Evolutionary conservation across 2,329 filamentous ascomycete species (phyloP), one percentile per base, ranked within the genome.

Genomic region (Venturia pyrina): DNA sequence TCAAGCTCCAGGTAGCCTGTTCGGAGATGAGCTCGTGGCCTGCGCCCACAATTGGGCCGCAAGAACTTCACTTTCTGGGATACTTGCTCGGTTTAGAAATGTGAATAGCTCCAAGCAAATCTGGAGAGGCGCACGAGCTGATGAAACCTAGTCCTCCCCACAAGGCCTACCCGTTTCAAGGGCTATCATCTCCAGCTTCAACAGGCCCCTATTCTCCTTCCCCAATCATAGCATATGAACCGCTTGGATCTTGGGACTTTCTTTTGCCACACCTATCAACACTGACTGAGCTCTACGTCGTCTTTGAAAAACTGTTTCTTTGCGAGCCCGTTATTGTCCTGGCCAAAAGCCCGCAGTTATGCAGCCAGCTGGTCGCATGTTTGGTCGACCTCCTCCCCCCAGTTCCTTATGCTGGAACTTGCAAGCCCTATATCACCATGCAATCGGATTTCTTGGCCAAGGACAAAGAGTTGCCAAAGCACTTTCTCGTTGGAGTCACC

Each of bases 361-460:
- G 75, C 57, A 77, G 74, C 66, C 76, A 78, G 67, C 72, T 75
- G 40, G 72, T 78, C 11, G 77, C 76, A 44, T 75, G 74, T 19
- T 69, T 78, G 37, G 68, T 77, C 15, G 77, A 78, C 64, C 70
- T 78, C 17, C 72, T 78, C 60, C 73, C 73, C 32, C 77, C 77
- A 13, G 71, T 78, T 13, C 77, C 77, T 1, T 78, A 76, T 62
- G 76, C 76, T 46, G 77, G 76, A 15, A 71, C 75, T 2, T 69
- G 75, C 40, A 75, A 75, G 65, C 76, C 76, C 13, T 78, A 78
- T 68, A 72, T 78, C 70, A 78, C 76, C 44, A 78, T 78, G 77
- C 77, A 78, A 69, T 75, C 76, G 13, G 60, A 63, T 28, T 61
- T 62, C 41, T 61, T 53, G n/a, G 2, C 61, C 43, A 28, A 21